Percentiles rank a stretch among this genome's conserved stretches.
phyloP scores from a whole-genome alignment of 495 filamentous ascomycete genomes.

The Clavariopsis aquatica region DNA sequence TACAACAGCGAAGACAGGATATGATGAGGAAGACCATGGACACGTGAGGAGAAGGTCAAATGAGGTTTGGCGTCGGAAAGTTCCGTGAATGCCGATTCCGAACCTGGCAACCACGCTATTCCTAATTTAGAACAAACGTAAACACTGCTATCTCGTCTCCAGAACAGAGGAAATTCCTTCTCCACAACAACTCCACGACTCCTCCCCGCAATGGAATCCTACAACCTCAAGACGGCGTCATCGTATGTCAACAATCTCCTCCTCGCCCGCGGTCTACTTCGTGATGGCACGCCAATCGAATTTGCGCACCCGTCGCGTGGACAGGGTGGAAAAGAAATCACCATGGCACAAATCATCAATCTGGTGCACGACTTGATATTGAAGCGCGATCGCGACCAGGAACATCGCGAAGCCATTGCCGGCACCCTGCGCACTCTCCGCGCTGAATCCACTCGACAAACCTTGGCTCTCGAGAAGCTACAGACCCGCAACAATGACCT shows the following conservation, averaged over 20 bases:
- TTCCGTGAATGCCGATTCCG: not conserved
- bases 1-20: not conserved
- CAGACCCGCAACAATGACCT: constrained; percentile 71
- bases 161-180: not conserved
- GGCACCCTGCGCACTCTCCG: constrained; percentile 75
- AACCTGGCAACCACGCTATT: not conserved
- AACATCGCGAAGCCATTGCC: constrained; percentile 77
- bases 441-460: constrained; percentile 52
- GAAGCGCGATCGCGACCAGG: constrained; percentile 83
- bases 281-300: constrained; percentile 80
- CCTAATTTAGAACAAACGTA: not conserved
- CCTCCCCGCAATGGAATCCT: constrained; percentile 62
- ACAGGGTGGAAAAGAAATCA: constrained; percentile 63
- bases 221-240: constrained; percentile 83
- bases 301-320: constrained; percentile 74
- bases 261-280: constrained; percentile 81
- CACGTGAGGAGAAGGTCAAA: not conserved
- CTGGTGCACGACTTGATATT: constrained; percentile 88
- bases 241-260: constrained; percentile 96
- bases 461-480: constrained; percentile 53
- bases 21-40: not conserved
- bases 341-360: constrained; percentile 85
- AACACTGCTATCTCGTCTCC: not conserved
- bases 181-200: not conserved
- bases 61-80: not conserved